Base-by-base conservation (phyloP, 2,329 filamentous ascomycete species). In the Fusarium globosum region DNA sequence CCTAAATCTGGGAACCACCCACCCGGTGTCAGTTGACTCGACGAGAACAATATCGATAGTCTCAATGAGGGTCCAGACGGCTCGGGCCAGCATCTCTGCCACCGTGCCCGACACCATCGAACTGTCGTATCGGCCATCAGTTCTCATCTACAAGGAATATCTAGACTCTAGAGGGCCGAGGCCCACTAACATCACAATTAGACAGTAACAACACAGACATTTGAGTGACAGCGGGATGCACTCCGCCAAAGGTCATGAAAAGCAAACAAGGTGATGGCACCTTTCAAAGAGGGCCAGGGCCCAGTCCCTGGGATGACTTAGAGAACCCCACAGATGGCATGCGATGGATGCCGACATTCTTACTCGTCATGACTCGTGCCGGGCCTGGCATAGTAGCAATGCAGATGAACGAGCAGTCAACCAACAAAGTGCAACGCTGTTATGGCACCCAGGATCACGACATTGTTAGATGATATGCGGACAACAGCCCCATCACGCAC, bases 331-430 rank as follows among this genome's bases (percentile, higher is more conserved):
- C 59, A 36, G 33, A 52, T 33, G n/a, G 43, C 51, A 58, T 51
- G 42, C 23, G 26, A 35, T 41, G 36, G 36, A 26, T 43, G 20
- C 43, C 48, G 30, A n/a, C 28, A 38, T 21, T 46, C 61, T 71
- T 49, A 28, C 53, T 55, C 48, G 16, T 35, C 49, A 58, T 58
- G 61, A 59, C 71, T 74, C 45, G 53, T 61, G 21, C 39, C 42
- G 30, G 28, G 28, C 51, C 43, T 38, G 30, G 33, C 13, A n/a
- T 45, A 23, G 33, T 23, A 63, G 48, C 42, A 57, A 39, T 35
- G 33, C 18, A 52, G 43, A 61, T 38, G 46, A 48, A 72, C 48
- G 42, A 42, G 62, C 43, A 46, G 53, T 66, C 68, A 46, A 36
- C 61, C 30, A 16, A 38, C 39, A 33, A 41, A 41, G 41, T 48